Evolutionary conservation across 2,329 filamentous ascomycete species (phyloP).

Genomic region (Alternaria gaisen): DNA sequence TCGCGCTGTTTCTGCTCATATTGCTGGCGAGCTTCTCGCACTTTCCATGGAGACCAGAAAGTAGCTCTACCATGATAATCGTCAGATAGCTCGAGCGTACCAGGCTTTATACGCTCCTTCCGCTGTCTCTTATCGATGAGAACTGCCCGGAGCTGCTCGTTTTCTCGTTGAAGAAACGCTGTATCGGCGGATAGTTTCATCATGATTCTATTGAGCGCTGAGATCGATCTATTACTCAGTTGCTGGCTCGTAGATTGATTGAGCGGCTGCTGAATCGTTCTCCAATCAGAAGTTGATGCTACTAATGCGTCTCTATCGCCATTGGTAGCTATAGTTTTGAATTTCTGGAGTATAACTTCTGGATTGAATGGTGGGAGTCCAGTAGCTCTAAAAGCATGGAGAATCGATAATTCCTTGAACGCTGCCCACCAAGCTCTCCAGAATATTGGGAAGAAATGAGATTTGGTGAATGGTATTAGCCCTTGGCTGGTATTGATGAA

Average conservation of each 20-base stretch:
- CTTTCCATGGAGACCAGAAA: no score
- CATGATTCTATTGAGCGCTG: background rate
- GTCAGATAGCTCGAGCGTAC: no score
- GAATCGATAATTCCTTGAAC: no score
- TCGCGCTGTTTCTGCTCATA: no score
- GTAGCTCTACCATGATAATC: no score
- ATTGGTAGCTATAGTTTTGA: background rate
- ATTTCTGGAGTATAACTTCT: background rate
- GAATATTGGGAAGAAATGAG: no score
- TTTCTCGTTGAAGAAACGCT: slow-evolving; percentile 6
- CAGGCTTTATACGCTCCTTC: no score
- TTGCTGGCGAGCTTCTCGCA: no score
- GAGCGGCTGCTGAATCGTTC: background rate
- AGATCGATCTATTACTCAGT: background rate
- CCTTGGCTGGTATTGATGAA: no score
- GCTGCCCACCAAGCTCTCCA: no score
- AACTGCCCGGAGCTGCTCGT: slow-evolving; percentile 2
- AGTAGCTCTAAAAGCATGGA: no score
- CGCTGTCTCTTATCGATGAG: slow-evolving; percentile 7
- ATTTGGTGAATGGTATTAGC: no score
- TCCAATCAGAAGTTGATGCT: background rate
- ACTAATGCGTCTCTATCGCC: background rate
- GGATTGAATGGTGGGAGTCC: background rate
- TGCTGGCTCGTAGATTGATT: background rate
- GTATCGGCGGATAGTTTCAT: slow-evolving; percentile 2